A percentile compares a stretch with the other conserved stretches of the same genome.
phyloP scores from a whole-genome alignment of 345 rosid species.

The Murraya koenigii region DNA sequence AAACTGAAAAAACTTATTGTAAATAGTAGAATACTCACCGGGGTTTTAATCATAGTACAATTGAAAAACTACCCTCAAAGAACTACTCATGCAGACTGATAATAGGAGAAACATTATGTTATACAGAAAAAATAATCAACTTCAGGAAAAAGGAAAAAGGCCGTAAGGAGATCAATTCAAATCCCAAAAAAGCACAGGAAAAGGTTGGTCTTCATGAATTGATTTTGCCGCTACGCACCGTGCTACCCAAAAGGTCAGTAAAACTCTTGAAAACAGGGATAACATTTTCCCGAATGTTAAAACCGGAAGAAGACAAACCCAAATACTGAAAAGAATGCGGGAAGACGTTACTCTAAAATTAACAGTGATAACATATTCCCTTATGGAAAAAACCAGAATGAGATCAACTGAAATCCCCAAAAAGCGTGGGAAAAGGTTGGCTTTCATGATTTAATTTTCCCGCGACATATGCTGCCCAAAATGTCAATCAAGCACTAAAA shows the following conservation, averaged over 20 bases:
- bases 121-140: not conserved
- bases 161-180: not conserved
- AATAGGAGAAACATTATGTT: not conserved
- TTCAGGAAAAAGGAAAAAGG: not conserved
- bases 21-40: not conserved
- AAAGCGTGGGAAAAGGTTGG: not conserved
- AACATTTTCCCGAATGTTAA: not conserved
- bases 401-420: not conserved
- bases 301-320: not conserved
- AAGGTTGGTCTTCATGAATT: not conserved
- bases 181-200: not conserved
- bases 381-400: not conserved
- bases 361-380: not conserved
- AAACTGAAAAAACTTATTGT: not conserved
- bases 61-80: not conserved
- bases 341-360: not conserved
- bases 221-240: not conserved
- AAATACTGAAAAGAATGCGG: not conserved
- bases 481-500: not conserved
- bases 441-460: not conserved
- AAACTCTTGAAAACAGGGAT: not conserved
- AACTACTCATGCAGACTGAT: not conserved
- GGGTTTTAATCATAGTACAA: not conserved
- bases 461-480: not conserved
- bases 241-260: not conserved